phyloP scores from a whole-genome alignment of 352 stramenopile genomes.

The Globisporangium yorkense region DNA sequence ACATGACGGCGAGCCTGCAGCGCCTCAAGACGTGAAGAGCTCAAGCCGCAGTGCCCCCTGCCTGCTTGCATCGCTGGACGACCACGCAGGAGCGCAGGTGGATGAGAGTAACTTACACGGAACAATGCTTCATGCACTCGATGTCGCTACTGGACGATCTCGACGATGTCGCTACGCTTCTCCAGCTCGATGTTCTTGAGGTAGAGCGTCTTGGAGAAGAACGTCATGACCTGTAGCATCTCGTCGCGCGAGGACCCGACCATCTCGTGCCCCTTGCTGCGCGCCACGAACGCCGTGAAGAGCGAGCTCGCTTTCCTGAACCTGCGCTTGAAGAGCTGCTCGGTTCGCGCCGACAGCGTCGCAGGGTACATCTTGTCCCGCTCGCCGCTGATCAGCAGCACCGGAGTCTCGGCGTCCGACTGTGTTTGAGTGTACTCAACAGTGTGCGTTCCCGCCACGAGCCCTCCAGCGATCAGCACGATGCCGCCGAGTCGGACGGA shows the following conservation, averaged over 20 bases:
- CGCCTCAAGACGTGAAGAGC: slow-evolving; percentile 23
- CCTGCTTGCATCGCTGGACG: no score
- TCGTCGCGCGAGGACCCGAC: slow-evolving; percentile 31
- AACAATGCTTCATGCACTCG: no score
- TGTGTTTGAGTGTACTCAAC: neutral
- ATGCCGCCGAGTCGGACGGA: slow-evolving; percentile 36
- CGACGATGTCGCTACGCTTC: slow-evolving; percentile 44
- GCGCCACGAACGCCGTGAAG: slow-evolving; percentile 10
- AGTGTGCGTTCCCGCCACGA: slow-evolving; percentile 27
- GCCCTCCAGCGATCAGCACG: slow-evolving; percentile 43
- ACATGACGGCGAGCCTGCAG: slow-evolving; percentile 52
- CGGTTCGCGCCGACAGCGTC: slow-evolving; percentile 20
- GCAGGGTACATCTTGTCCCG: slow-evolving; percentile 34
- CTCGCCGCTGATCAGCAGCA: slow-evolving; percentile 33
- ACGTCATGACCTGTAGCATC: slow-evolving; percentile 56
- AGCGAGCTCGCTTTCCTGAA: slow-evolving; percentile 14
- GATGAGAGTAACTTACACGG: no score
- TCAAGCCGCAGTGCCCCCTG: neutral
- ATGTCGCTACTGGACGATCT: slow-evolving; percentile 20
- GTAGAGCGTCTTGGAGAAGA: slow-evolving; percentile 44
- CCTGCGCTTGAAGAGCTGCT: slow-evolving; percentile 19
- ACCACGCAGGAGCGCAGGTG: no score
- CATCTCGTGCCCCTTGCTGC: slow-evolving; percentile 50
- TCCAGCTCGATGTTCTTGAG: slow-evolving; percentile 48
- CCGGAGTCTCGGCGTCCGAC: slow-evolving; percentile 29